Percentiles rank a stretch among this genome's conserved stretches.
Evolutionary conservation across 352 stramenopile genomes (phyloP).

Genomic region (Phytopythium kandeliae): DNA sequence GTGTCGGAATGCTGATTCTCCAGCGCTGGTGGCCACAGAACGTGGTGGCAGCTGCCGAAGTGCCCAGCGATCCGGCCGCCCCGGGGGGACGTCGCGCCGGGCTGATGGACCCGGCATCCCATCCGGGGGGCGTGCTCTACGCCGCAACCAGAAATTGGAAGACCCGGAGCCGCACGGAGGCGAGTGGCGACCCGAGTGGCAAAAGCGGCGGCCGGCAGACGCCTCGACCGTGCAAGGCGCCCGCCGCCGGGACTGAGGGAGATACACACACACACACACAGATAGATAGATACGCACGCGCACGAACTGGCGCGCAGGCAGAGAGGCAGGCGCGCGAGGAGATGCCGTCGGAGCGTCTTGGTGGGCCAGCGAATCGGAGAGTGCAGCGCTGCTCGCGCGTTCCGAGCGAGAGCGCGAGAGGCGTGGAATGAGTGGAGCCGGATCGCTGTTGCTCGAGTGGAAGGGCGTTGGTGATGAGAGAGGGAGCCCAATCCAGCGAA

Average conservation of each 20-base stretch:
- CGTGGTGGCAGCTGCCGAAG: constrained; percentile 46
- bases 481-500: no score
- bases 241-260: no score
- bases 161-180: constrained; percentile 47
- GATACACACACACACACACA: neutral
- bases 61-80: constrained; percentile 68
- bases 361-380: neutral
- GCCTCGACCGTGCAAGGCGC: no score
- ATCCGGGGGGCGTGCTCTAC: constrained; percentile 54
- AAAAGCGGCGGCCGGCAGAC: constrained; percentile 32
- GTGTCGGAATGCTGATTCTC: constrained; percentile 86
- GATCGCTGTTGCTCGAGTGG: neutral
- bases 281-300: neutral
- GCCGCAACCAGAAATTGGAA: constrained; percentile 57
- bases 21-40: constrained; percentile 49
- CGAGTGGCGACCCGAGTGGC: constrained; percentile 51
- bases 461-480: no score
- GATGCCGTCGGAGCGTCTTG: no score
- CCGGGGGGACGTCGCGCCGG: constrained; percentile 52
- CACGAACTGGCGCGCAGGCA: no score
- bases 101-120: constrained; percentile 80
- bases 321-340: no score
- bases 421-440: constrained; percentile 4
- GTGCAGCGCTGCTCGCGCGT: neutral
- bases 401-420: no score